phyloP scores from a whole-genome alignment of 805 yeast species.

The Wickerhamomyces subpelliculosus region DNA sequence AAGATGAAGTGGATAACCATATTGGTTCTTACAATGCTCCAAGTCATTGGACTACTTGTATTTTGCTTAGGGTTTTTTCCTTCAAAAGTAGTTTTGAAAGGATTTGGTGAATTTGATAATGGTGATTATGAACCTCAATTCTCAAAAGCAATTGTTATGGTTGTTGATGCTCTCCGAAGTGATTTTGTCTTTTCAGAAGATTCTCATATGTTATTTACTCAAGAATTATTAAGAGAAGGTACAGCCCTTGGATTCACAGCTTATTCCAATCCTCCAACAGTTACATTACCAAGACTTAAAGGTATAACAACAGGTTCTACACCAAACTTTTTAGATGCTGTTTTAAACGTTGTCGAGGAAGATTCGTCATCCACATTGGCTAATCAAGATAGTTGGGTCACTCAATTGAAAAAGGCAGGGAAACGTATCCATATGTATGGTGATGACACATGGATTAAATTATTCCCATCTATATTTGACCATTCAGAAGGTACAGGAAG shows the following conservation, averaged over 20 bases:
- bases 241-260: slow-evolving; percentile 86
- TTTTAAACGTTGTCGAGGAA: slow-evolving; percentile 87
- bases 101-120: slow-evolving; percentile 32
- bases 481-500: slow-evolving; percentile 83
- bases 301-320: slow-evolving; percentile 94
- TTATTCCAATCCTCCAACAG: slow-evolving; percentile 92
- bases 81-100: slow-evolving; percentile 70
- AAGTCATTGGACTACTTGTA: slow-evolving; percentile 47
- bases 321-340: slow-evolving; percentile 91
- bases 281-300: slow-evolving; percentile 87
- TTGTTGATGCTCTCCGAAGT: slow-evolving; percentile 87
- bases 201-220: slow-evolving; percentile 66
- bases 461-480: slow-evolving; percentile 69
- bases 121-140: slow-evolving; percentile 42
- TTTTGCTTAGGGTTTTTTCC: slow-evolving; percentile 90
- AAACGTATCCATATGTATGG: slow-evolving; percentile 76
- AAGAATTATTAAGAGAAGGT: slow-evolving; percentile 55
- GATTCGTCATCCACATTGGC: slow-evolving; percentile 62
- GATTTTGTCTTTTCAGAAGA: slow-evolving; percentile 70
- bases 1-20: background rate
- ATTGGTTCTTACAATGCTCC: slow-evolving; percentile 22
- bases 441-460: slow-evolving; percentile 95
- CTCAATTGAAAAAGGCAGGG: slow-evolving; percentile 42
- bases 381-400: slow-evolving; percentile 82
- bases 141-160: slow-evolving; percentile 68